A percentile compares a stretch with the other conserved stretches of the same genome.
phyloP scores from a whole-genome alignment of 164 flowering plant species.

The Aristolochia contorta region DNA sequence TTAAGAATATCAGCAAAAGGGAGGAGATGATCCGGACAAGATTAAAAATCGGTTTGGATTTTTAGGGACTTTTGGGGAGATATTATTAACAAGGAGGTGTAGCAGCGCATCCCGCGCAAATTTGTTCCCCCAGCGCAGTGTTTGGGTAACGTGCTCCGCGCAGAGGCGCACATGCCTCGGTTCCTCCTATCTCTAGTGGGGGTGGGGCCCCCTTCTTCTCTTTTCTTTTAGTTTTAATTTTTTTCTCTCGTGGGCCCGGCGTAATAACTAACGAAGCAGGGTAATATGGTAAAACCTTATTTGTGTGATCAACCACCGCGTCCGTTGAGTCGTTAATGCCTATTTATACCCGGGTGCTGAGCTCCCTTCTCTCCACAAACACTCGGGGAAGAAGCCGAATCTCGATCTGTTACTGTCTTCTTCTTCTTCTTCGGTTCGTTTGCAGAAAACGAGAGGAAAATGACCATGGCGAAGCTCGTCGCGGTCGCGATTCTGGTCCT shows the following conservation, averaged over 20 bases:
- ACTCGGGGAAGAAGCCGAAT: neutral
- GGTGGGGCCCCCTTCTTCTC: too few species aligned
- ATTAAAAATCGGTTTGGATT: too few species aligned
- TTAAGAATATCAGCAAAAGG: too few species aligned
- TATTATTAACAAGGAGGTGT: too few species aligned
- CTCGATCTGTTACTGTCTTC: neutral
- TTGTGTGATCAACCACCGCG: neutral
- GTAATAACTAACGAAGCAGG: neutral
- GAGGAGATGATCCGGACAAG: too few species aligned
- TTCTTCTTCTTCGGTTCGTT: neutral
- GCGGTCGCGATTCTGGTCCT: slow-evolving; percentile 35
- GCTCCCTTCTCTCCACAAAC: neutral
- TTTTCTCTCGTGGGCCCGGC: too few species aligned
- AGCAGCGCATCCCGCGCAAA: slow-evolving; percentile 3
- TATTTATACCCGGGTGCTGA: slow-evolving; percentile 6
- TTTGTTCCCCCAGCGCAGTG: neutral
- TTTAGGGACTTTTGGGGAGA: too few species aligned
- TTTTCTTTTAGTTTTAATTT: neutral
- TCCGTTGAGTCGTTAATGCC: neutral
- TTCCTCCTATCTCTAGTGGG: too few species aligned
- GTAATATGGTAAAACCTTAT: neutral
- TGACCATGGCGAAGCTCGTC: slow-evolving; percentile 33
- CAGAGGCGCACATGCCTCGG: slow-evolving; percentile 13
- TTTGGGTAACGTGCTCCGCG: slow-evolving; percentile 12
- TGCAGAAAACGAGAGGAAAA: slow-evolving; percentile 1